Evolutionary conservation across 2,329 filamentous ascomycete species (phyloP), one percentile per base, ranked within the genome.

Genomic region (Fusarium globosum): DNA sequence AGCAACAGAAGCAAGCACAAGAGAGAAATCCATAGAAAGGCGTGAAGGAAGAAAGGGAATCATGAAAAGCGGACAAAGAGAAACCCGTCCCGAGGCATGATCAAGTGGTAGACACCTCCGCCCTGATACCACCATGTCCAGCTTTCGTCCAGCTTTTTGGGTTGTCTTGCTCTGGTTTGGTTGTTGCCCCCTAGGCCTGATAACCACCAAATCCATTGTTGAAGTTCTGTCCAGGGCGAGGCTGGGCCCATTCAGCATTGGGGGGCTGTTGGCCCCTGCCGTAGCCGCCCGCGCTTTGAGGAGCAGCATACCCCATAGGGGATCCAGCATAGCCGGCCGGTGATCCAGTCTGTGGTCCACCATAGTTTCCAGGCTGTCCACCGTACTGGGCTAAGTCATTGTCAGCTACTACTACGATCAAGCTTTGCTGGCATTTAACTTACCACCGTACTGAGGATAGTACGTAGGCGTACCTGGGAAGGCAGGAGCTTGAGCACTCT

Each of bases 381-480:
- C 88, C 89, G 78, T 87, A 91, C 79, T 88, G 87, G 63, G 83
- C 86, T 86, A 68, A 61, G 73, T 67, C 52, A 61, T 30, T 42
- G 78, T 82, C 72, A 82, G 80, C 73, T 77, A 63, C 62, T 45
- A 13, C 33, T 38, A 14, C 33, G 13, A 38, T n/a, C 33, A 33
- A 35, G 23, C 36, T 23, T 33, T 28, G 39, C 23, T 66, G 18
- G 39, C 36, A 36, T 33, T 63, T 68, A 75, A 86, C 87, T 83
- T 89, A 89, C 94, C 94, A 81, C 93, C 92, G 81, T 98, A 98
- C 85, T 98, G 96, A 76, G 96, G 95, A 83, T 98, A 98, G 86
- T 94, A 98, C 66, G 91, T 92, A 49, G 94, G 93, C 49, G 94
- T 94, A 78, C 92, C 93, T 73, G 93, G 92, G 80, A 92, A 97